These are phyloP conservation scores for Lipomyces sp. DNA, from an alignment of 805 yeast genomes.

Conservation along the genomic window DNA sequence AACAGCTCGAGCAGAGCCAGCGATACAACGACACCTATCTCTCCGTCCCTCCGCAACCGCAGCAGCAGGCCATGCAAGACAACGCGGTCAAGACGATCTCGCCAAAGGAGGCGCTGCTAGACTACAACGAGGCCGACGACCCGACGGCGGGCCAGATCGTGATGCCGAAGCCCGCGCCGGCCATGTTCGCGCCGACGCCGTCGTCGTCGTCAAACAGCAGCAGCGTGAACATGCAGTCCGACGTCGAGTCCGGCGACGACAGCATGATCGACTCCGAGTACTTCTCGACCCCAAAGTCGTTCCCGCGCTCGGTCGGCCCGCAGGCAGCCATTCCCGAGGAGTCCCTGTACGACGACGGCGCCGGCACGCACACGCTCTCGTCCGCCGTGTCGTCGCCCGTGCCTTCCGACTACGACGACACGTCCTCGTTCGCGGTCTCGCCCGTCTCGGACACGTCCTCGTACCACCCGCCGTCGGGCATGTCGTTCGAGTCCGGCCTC, in stretches of 20 bases:
- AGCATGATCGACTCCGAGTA: slow-evolving; percentile 6
- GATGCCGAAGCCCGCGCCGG: background rate
- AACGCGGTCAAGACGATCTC: slow-evolving; percentile 18
- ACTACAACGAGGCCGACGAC: slow-evolving; percentile 8
- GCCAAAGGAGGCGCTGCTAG: slow-evolving; percentile 26
- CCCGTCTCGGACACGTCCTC: background rate
- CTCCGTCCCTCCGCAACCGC: background rate
- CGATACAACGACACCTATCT: background rate
- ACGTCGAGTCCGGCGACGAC: slow-evolving; percentile 14
- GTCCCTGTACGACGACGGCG: background rate
- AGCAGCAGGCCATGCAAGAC: background rate
- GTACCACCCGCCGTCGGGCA: too few species aligned
- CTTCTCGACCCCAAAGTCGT: slow-evolving; percentile 5
- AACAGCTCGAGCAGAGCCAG: background rate
- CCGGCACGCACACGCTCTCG: slow-evolving; percentile 10
- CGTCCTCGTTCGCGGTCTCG: background rate
- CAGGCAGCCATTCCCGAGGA: background rate
- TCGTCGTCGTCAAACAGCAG: slow-evolving; percentile 16
- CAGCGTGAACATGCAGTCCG: slow-evolving; percentile 4
- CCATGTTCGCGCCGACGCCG: slow-evolving; percentile 21
- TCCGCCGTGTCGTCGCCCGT: slow-evolving; percentile 17
- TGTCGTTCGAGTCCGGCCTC: background rate
- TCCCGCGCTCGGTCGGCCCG: slow-evolving; percentile 2
- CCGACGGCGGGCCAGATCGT: background rate
- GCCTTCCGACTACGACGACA: slow-evolving; percentile 4